Base-by-base conservation (phyloP, 1,139 yeast species). In the Hyphopichia burtonii region DNA sequence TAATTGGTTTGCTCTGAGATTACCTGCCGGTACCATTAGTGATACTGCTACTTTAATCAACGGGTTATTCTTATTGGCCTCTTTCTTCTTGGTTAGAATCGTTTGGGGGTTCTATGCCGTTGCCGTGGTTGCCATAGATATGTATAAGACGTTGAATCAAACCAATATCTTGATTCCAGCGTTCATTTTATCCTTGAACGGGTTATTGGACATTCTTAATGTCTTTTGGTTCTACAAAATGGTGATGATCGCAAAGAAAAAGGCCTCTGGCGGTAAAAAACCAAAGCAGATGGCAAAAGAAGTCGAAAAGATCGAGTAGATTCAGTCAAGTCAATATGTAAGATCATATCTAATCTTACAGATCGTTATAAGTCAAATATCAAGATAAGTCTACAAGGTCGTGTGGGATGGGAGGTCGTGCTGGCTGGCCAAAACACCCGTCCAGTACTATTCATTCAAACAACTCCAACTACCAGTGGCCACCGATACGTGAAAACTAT, bases 21-120 rank as follows among this genome's bases (percentile, higher is more conserved):
- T 87, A 42, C 90, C 95, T 2, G 71, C 71, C 4, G 80, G 81
- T 7, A 63, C 76, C 14, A 56, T 83, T 44, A 72, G 81, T 39
- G 76, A 73, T 30, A 69, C 63, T 49, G 54, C 81, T 41, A 78
- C 83, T 45, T 53, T 80, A 41, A 51, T 83, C 45, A 93, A 93
- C 65, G 96, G 96, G 40, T 61, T 86, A 17, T 57, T 80, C 16
- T 74, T 93, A 45, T 74, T 93, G 50, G 49, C 74, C 37, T 74
- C 85, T 23, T 93, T 93, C 66, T 91, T 93, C 70, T 54, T 71
- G 15, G 85, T 84, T 33, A 75, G 99, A 56, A 85, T 93, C 46
- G 69, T 82, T 34, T 90, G 96, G 88, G 99, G 99, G 5, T 84
- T 90, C 77, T 83, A 79, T 59, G 87, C 90, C 45, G 83, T 83